A percentile compares a stretch with the other conserved stretches of the same genome.
Conservation (phyloP, 805 yeast species). For the Isabelozyma rhagii region DNA sequence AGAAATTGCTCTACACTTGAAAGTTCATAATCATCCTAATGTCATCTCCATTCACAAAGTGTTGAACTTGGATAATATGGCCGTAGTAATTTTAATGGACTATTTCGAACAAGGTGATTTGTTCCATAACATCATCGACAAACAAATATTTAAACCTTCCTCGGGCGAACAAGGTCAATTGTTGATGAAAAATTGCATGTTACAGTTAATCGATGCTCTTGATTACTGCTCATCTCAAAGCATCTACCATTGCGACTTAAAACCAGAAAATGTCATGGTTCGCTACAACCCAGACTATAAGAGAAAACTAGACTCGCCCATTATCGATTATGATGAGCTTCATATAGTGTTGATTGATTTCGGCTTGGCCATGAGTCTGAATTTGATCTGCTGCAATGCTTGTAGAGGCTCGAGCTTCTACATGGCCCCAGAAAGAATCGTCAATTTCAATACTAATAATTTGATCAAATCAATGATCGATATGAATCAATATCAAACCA, state of each 20-base stretch:
- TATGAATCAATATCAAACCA: constrained; percentile 21
- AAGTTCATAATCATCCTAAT: constrained; percentile 76
- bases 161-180: constrained; percentile 48
- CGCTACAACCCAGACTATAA: constrained; percentile 23
- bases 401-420: constrained; percentile 87
- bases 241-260: constrained; percentile 41
- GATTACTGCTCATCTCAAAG: constrained; percentile 27
- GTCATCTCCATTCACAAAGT: constrained; percentile 74
- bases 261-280: constrained; percentile 42
- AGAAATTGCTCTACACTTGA: constrained; percentile 72
- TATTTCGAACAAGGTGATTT: constrained; percentile 83
- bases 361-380: constrained; percentile 73
- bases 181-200: constrained; percentile 41
- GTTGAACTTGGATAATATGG: constrained; percentile 51
- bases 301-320: constrained; percentile 10
- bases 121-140: constrained; percentile 80
- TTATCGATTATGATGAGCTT: constrained; percentile 46
- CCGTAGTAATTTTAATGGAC: constrained; percentile 77
- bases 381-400: constrained; percentile 58
- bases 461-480: constrained; percentile 25
- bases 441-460: constrained; percentile 36
- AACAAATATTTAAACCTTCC: constrained; percentile 57
- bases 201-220: constrained; percentile 37
- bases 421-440: constrained; percentile 88
- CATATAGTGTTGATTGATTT: constrained; percentile 75